phyloP scores from a whole-genome alignment of 305 asterid genomes.

The Solanum chacoense region DNA sequence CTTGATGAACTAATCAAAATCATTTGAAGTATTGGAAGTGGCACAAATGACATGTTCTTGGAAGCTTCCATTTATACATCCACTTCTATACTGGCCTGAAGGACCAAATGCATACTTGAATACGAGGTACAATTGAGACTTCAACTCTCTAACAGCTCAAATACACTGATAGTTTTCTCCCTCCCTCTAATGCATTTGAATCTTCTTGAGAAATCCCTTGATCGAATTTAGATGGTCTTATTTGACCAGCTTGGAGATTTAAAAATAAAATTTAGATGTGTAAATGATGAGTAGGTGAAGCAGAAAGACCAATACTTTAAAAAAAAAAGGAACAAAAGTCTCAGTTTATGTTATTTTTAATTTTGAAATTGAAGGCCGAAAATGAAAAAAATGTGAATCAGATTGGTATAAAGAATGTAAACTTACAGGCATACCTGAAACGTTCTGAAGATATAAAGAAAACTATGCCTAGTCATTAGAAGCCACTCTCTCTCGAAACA shows the following conservation, averaged over 20 bases:
- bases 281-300: background rate
- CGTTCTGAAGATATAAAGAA: conserved; percentile 68
- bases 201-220: background rate
- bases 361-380: background rate
- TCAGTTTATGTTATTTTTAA: background rate
- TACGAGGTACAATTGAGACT: background rate
- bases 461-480: conserved; percentile 59
- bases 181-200: background rate
- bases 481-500: conserved; percentile 73
- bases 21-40: background rate
- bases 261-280: background rate
- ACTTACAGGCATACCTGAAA: conserved; percentile 47
- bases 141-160: background rate
- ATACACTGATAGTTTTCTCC: background rate
- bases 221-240: background rate
- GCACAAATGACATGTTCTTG: background rate
- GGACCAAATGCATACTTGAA: background rate
- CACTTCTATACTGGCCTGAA: background rate
- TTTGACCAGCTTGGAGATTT: background rate
- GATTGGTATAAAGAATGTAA: background rate
- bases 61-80: background rate
- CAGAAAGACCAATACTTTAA: background rate
- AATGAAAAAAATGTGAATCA: background rate
- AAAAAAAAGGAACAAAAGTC: background rate
- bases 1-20: background rate